Evolutionary conservation across 805 yeast species (phyloP).

Genomic region (Cyberlindnera americana): DNA sequence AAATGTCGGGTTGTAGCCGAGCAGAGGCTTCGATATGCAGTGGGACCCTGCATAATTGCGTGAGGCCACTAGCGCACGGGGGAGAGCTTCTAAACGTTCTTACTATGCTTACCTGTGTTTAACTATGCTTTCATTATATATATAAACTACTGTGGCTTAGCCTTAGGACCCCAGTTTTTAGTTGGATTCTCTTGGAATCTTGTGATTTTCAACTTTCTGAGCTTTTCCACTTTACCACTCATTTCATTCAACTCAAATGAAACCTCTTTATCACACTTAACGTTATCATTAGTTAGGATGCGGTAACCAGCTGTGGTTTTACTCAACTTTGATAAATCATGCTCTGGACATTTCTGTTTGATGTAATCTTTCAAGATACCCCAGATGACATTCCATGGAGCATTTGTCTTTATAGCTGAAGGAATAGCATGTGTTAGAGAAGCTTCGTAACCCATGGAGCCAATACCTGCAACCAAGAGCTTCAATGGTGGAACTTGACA

Average conservation of each 20-base stretch:
- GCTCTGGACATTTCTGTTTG: slow-evolving; percentile 37
- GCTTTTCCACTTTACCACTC: slow-evolving; percentile 51
- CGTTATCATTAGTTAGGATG: slow-evolving; percentile 44
- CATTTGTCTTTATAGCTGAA: slow-evolving; percentile 84
- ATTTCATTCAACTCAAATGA: slow-evolving; percentile 62
- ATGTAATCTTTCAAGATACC: slow-evolving; percentile 66
- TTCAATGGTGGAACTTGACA: slow-evolving; percentile 81
- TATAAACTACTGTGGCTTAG: slow-evolving; percentile 61
- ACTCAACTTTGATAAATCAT: slow-evolving; percentile 28
- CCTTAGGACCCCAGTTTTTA: slow-evolving; percentile 96
- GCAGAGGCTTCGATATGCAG: too few relatives aligned
- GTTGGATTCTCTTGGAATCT: slow-evolving; percentile 91
- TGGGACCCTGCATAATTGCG: too few relatives aligned
- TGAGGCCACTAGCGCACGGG: too few relatives aligned
- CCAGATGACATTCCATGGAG: slow-evolving; percentile 81
- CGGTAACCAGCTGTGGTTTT: slow-evolving; percentile 55
- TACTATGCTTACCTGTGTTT: too few relatives aligned
- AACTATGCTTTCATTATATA: too few relatives aligned
- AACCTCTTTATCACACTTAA: slow-evolving; percentile 34
- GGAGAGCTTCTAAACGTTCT: too few relatives aligned
- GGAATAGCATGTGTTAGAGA: slow-evolving; percentile 88
- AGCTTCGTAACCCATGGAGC: slow-evolving; percentile 77
- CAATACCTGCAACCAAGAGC: slow-evolving; percentile 70
- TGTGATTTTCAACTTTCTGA: slow-evolving; percentile 76
- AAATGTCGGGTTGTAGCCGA: too few relatives aligned